Conservation (phyloP, 169 alveolate genomes). For the Cryptosporidium muris region DNA sequence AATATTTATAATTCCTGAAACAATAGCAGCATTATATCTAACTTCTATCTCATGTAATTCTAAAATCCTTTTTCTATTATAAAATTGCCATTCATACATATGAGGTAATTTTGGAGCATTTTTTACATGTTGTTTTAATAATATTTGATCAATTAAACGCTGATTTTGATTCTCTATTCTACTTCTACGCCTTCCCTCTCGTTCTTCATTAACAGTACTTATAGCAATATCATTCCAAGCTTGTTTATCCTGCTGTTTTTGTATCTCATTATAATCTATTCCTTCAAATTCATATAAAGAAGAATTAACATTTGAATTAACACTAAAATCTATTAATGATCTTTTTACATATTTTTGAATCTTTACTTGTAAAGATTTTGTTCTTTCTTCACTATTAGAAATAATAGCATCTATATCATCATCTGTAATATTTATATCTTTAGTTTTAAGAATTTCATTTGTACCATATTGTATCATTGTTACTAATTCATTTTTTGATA, state of each 20-base stretch:
- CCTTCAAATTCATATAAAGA: slow-evolving; percentile 81
- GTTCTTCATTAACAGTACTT: slow-evolving; percentile 77
- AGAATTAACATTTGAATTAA: slow-evolving; percentile 9
- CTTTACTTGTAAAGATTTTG: slow-evolving; percentile 71
- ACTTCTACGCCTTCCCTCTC: slow-evolving; percentile 77
- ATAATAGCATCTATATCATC: slow-evolving; percentile 81
- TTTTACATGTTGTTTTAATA: slow-evolving; percentile 73
- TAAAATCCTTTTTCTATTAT: slow-evolving; percentile 75
- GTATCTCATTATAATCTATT: slow-evolving; percentile 77
- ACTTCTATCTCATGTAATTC: slow-evolving; percentile 76
- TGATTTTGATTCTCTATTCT: slow-evolving; percentile 71
- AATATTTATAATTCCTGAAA: slow-evolving; percentile 74
- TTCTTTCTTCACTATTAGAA: slow-evolving; percentile 75
- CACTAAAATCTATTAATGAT: slow-evolving; percentile 76
- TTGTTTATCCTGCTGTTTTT: slow-evolving; percentile 74
- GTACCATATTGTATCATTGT: slow-evolving; percentile 89
- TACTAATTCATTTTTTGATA: slow-evolving; percentile 85
- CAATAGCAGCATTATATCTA: slow-evolving; percentile 70
- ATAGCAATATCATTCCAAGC: slow-evolving; percentile 68
- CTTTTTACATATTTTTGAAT: slow-evolving; percentile 80
- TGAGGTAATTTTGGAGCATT: slow-evolving; percentile 80
- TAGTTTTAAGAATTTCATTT: slow-evolving; percentile 84
- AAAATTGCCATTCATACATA: slow-evolving; percentile 78
- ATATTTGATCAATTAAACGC: slow-evolving; percentile 72
- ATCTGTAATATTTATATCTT: slow-evolving; percentile 80